Evolutionary conservation across 208 protist genomes (phyloP).

Genomic region (Trichomonas vaginalis): DNA sequence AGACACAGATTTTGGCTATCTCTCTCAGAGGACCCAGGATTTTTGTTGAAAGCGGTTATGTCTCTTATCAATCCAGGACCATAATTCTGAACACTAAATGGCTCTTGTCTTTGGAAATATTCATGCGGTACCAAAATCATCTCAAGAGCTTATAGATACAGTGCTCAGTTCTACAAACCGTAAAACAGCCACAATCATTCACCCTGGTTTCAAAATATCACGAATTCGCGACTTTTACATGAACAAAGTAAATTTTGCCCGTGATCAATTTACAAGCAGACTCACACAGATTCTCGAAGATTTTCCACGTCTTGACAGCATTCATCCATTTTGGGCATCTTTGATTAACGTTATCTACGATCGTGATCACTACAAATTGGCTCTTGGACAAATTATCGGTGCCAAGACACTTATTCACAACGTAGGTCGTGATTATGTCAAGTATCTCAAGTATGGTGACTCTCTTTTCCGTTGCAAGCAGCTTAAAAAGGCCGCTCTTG

Average conservation of each 20-base stretch:
- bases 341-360: constrained; percentile 99
- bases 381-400: constrained; percentile 49
- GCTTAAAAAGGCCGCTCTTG: constrained; percentile 96
- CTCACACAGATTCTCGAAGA: constrained; percentile 77
- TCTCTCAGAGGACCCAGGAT: no score
- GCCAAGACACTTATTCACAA: constrained; percentile 22
- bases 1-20: no score
- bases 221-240: constrained; percentile 98
- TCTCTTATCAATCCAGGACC: no score
- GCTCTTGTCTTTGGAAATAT: background rate
- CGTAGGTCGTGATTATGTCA: constrained; percentile 42
- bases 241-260: constrained; percentile 83
- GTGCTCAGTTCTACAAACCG: constrained; percentile 95
- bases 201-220: constrained; percentile 91
- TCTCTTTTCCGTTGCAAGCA: constrained; percentile 98
- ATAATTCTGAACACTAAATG: background rate
- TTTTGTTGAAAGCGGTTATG: no score
- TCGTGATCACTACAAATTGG: constrained; percentile 99
- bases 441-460: constrained; percentile 95
- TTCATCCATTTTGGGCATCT: constrained; percentile 99
- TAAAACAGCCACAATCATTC: constrained; percentile 97
- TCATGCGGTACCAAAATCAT: constrained; percentile 24
- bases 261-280: constrained; percentile 89
- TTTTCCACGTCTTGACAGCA: constrained; percentile 57
- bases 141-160: constrained; percentile 98